These are phyloP conservation scores for Sicyos edulis DNA, from an alignment of 306 rosid species.

Conservation along the genomic window DNA sequence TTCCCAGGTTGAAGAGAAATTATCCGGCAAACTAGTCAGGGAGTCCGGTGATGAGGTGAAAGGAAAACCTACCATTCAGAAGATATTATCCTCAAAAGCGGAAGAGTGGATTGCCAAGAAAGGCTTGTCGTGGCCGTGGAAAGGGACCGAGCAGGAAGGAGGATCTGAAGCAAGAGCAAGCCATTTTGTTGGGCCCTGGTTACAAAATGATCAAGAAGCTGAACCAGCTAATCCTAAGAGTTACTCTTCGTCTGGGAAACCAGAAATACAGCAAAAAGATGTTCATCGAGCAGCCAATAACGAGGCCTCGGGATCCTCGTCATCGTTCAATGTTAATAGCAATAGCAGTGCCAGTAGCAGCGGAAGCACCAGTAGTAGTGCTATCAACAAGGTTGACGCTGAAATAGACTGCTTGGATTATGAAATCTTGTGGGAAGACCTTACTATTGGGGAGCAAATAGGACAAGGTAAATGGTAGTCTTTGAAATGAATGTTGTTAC, in stretches of 20 bases:
- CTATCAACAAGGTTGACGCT: conserved; percentile 63
- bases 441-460: conserved; percentile 83
- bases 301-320: conserved; percentile 78
- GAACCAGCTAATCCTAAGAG: conserved; percentile 40
- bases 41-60: conserved; percentile 65
- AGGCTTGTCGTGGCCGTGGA: conserved; percentile 88
- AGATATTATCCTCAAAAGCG: conserved; percentile 56
- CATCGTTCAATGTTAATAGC: conserved; percentile 74
- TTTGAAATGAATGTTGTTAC: conserved; percentile 14
- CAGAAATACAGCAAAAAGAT: conserved; percentile 51
- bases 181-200: conserved; percentile 49
- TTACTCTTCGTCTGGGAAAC: conserved; percentile 36
- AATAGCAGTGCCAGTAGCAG: conserved; percentile 95
- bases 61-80: conserved; percentile 61
- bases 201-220: conserved; percentile 62
- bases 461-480: conserved; percentile 67
- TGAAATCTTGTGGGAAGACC: conserved; percentile 97
- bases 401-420: conserved; percentile 87
- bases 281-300: conserved; percentile 44
- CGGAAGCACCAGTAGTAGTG: conserved; percentile 79
- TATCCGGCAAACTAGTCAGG: conserved; percentile 43
- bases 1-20: conserved; percentile 51
- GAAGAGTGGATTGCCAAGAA: conserved; percentile 90
- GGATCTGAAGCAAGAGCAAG: conserved; percentile 43
- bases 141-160: conserved; percentile 61